Base-by-base conservation (phyloP, 257 asterid genomes). In the Penstemon davidsonii region DNA sequence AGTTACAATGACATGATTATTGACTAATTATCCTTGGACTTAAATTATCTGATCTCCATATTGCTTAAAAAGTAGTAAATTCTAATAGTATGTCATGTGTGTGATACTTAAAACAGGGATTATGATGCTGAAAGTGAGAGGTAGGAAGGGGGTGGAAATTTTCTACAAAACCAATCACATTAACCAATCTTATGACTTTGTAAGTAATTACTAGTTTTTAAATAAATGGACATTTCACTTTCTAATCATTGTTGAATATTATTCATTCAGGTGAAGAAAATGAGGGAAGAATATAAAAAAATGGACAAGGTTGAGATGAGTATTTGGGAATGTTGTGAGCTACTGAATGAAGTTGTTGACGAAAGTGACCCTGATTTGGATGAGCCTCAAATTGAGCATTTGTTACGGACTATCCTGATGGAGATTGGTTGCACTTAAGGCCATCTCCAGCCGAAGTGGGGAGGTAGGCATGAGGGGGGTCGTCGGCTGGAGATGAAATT, bases 131-230 rank as follows among this genome's bases (percentile, higher is more conserved):
- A 84, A 60, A 86, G 87, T 80, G 87, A 76, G 44, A 89, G 96
- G 82, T 96, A 83, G 71, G 79, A 68, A 79, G 88, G 85, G n/a
- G 45, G 98, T 87, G 51, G 96, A 89, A 66, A 54, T 0, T 62
- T 84, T 89, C 78, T 92, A 92, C 79, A 75, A 54, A 64, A 73
- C 62, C 53, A 89, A 92, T 73, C 98, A 89, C 83, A 79, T 86
- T n/a, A 51, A 79, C 76, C 96, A 92, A 67, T 83, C 96, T 11
- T 78, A 56, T 73, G 86, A 87, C 67, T 92, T 83, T 10, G 98
- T 92, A 80, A 86, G 95, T 79, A 33, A 7, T 8, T 36, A 4
- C 7, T 33, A 7, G 10, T 6, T 0, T 12, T 41, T 12, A 52
- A 36, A 45, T 4, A 8, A 56, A 2, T 3, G 33, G 9, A 15